A percentile compares a stretch with the other conserved stretches of the same genome.
phyloP scores from a whole-genome alignment of 2,329 filamentous ascomycete species.

The Exophiala calicioides region DNA sequence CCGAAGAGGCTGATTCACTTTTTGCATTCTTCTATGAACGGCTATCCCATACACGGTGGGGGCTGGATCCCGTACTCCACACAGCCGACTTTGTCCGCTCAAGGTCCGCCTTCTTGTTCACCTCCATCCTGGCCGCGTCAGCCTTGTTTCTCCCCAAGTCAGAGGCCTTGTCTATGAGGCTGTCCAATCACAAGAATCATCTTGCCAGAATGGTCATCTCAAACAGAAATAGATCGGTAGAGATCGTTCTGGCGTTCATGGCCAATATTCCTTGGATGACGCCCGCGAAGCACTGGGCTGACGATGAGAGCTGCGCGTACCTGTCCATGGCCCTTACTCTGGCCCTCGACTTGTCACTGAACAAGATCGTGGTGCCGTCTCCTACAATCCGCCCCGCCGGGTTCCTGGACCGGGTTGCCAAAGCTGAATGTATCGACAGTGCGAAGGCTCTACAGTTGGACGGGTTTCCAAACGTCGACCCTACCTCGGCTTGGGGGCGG shows the following conservation, averaged over 20 bases:
- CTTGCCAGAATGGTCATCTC: conserved; percentile 64
- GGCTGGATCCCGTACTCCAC: conserved; percentile 67
- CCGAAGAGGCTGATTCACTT: conserved; percentile 64
- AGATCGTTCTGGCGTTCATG: conserved; percentile 74
- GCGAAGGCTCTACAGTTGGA: conserved; percentile 66
- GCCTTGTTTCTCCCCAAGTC: conserved; percentile 67
- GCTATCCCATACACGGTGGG: conserved; percentile 72
- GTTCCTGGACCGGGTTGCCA: conserved; percentile 54
- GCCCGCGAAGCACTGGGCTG: conserved; percentile 65
- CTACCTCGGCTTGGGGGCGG: conserved; percentile 60
- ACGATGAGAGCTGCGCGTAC: conserved; percentile 72
- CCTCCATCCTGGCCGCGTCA: conserved; percentile 68
- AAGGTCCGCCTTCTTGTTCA: conserved; percentile 70
- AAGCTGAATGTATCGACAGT: conserved; percentile 70
- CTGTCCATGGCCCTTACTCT: conserved; percentile 70
- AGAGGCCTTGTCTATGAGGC: conserved; percentile 63
- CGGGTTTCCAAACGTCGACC: conserved; percentile 65
- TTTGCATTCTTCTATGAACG: conserved; percentile 67
- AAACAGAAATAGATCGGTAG: conserved; percentile 66
- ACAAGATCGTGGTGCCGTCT: conserved; percentile 66
- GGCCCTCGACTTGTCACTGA: conserved; percentile 67
- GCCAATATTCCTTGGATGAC: conserved; percentile 76
- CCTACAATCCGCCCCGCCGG: conserved; percentile 47
- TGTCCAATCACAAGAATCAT: conserved; percentile 64
- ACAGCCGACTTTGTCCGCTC: conserved; percentile 65